Percentiles rank a stretch among this genome's conserved stretches.
Conservation (phyloP, 2,329 filamentous ascomycete species). For the Colletotrichum salicis region DNA sequence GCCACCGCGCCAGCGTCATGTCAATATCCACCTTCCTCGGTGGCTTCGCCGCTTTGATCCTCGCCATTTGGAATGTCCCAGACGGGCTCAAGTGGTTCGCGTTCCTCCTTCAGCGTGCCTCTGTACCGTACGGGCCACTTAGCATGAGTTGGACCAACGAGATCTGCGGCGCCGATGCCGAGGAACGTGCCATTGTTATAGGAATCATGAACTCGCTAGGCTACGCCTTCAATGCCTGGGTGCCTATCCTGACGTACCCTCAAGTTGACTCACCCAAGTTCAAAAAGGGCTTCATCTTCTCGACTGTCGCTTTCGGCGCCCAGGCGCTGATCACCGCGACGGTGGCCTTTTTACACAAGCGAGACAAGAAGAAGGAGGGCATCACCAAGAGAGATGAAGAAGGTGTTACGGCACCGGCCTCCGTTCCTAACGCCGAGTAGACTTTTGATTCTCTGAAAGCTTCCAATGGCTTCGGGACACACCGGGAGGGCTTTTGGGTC, state of each 20-base stretch:
- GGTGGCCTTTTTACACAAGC: conserved; percentile 20
- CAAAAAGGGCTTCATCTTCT: conserved; percentile 54
- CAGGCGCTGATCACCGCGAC: conserved; percentile 16
- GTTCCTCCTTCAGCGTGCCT: conserved; percentile 49
- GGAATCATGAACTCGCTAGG: conserved; percentile 32
- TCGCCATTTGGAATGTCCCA: conserved; percentile 66
- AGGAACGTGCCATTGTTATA: conserved; percentile 31
- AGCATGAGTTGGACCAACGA: conserved; percentile 34
- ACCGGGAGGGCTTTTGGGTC: too few species aligned
- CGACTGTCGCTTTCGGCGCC: conserved; percentile 29
- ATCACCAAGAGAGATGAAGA: conserved; percentile 6
- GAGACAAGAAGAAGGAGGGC: conserved; percentile 13
- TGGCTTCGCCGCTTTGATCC: conserved; percentile 45
- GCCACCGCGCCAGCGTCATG: conserved; percentile 28
- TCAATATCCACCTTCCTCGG: conserved; percentile 31
- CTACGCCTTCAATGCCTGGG: conserved; percentile 66
- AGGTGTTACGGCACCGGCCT: neutral
- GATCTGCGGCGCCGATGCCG: conserved; percentile 30
- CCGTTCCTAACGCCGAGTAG: neutral
- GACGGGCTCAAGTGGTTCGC: conserved; percentile 65
- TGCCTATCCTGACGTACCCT: conserved; percentile 60
- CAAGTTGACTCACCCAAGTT: conserved; percentile 56
- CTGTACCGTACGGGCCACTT: conserved; percentile 24
- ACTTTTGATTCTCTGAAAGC: neutral
- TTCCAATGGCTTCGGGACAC: too few species aligned